Evolutionary conservation across 441 rosid genomes (phyloP).

Genomic region (Adansonia rubrostipa): DNA sequence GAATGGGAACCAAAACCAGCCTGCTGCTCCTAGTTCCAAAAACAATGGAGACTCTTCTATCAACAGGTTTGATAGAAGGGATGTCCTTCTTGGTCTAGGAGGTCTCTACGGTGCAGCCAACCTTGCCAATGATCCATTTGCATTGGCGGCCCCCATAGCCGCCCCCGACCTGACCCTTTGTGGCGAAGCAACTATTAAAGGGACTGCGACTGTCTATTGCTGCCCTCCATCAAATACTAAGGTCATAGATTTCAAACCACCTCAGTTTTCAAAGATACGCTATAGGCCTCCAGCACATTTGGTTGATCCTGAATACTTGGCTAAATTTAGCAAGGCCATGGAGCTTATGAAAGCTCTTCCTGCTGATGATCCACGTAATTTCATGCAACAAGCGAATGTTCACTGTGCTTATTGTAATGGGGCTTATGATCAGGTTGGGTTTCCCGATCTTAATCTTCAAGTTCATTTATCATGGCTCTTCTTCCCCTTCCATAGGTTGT

Average conservation of each 20-base stretch:
- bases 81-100: conserved; percentile 53
- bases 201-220: conserved; percentile 36
- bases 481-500: conserved; percentile 64
- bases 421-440: conserved; percentile 58
- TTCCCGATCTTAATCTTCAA: conserved; percentile 50
- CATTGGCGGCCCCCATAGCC: conserved; percentile 42
- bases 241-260: conserved; percentile 49
- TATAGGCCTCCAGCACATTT: conserved; percentile 59
- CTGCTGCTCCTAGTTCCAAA: background rate
- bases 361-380: conserved; percentile 59
- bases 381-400: conserved; percentile 58
- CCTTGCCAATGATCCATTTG: conserved; percentile 31
- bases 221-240: conserved; percentile 53
- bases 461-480: conserved; percentile 66
- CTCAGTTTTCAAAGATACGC: conserved; percentile 36
- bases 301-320: conserved; percentile 45
- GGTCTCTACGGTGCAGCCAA: conserved; percentile 45
- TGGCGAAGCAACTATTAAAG: conserved; percentile 40
- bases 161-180: conserved; percentile 50
- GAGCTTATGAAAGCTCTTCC: conserved; percentile 70
- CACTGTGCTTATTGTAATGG: conserved; percentile 77
- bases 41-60: conserved; percentile 16
- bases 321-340: conserved; percentile 55
- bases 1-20: background rate
- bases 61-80: conserved; percentile 46